Base-by-base conservation (phyloP, 2,329 filamentous ascomycete genomes). In the Pleomassaria siparia region DNA sequence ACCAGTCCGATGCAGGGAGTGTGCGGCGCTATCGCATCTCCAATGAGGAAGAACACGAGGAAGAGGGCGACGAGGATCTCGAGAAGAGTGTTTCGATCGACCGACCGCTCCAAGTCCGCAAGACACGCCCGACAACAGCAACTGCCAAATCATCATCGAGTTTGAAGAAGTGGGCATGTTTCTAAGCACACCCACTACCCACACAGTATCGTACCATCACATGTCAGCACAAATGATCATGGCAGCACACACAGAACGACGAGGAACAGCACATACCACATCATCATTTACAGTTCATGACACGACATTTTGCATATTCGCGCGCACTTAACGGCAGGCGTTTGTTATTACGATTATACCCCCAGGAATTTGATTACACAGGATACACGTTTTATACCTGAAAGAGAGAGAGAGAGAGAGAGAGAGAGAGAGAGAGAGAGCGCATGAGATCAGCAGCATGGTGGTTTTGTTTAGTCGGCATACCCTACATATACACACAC, bases 11-110 rank as follows among this genome's bases (percentile, higher is more conserved):
- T 46, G 59, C 53, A n/a, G 62, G 66, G 30, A 70, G 66, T 43
- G 69, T 72, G 33, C 55, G 70, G 44, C 56, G 70, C 18, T 71
- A 71, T 55, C 61, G 70, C 32, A 51, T 72, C 42, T 59, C 64
- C 33, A 46, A 70, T 13, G 46, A 56, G 4, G 62, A 63, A 2
- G 47, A 54, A 9, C 53, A 56, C n/a, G 53, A 58, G 21, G 49
- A 58, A 10, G 55, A 51, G 10, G 50, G 55, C 12, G 59, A 62
- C 13, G 32, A 25, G n/a, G 43, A 36, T 24, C 16, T 15, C 11
- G 46, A 51, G 51, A 64, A 66, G 45, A 46, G 55, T 3, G 43
- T 40, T 12, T 44, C 46, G 15, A 46, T 28, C 13, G 21, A 55
- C 30, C 53, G 54, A 51, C 24, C 20, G 10, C 15, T n/a, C 29